These are phyloP conservation scores for Epichloe uncinata DNA, from an alignment of 2,329 filamentous ascomycete genomes.

Conservation along the genomic window DNA sequence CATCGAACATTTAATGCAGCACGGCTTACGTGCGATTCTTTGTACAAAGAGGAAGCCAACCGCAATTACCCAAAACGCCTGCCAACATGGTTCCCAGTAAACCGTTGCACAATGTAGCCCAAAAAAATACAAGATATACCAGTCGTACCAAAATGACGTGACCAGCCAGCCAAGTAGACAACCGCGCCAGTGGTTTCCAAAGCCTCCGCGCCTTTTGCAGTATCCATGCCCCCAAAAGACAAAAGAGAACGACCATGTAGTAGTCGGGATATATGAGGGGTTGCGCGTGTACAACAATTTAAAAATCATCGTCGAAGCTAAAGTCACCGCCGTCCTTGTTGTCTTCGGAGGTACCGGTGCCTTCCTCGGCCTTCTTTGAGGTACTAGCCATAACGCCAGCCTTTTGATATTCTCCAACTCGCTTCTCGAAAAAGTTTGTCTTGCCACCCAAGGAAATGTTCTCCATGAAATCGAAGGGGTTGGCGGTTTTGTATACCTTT, in stretches of 20 bases:
- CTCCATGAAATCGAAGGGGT: constrained; percentile 99
- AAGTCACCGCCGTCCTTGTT: constrained; percentile 62
- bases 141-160: not conserved
- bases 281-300: constrained; percentile 26
- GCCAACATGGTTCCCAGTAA: constrained; percentile 6
- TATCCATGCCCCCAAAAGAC: constrained; percentile 8
- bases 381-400: constrained; percentile 94
- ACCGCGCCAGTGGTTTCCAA: not conserved
- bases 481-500: constrained; percentile 83
- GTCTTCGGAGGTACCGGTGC: constrained; percentile 26
- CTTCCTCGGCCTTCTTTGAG: constrained; percentile 54
- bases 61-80: constrained; percentile 9
- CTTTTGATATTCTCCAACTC: constrained; percentile 98
- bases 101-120: constrained; percentile 1
- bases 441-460: constrained; percentile 98
- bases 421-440: constrained; percentile 99
- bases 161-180: not conserved
- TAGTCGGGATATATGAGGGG: constrained; percentile 10
- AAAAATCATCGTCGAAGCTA: constrained; percentile 94
- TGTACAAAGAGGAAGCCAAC: not conserved
- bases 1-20: constrained; percentile 7
- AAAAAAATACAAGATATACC: constrained; percentile 2
- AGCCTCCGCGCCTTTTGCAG: constrained; percentile 9
- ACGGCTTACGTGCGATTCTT: not conserved
- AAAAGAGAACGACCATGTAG: constrained; percentile 8